These are phyloP conservation scores for Piromyces finnis DNA, from an alignment of 192 early-diverging fungal genomes.

Conservation along the genomic window DNA sequence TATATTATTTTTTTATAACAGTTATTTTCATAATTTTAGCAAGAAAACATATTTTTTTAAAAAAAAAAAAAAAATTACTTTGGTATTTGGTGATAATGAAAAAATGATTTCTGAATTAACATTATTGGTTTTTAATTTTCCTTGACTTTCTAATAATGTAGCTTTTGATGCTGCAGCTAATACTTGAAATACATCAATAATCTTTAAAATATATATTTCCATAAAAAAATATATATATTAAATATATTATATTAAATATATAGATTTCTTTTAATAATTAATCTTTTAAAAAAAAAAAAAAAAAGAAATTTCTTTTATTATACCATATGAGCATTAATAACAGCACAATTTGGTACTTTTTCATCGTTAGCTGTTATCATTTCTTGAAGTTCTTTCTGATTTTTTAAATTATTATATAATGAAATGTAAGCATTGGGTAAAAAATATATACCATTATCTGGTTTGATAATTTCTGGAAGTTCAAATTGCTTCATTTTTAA, in stretches of 20 bases:
- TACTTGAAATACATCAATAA: not conserved
- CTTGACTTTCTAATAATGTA: not conserved
- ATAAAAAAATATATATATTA: not conserved
- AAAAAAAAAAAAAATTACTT: not conserved
- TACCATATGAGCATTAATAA: not conserved
- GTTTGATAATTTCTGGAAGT: not conserved
- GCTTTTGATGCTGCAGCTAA: not conserved
- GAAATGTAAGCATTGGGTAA: not conserved
- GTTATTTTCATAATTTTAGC: no score
- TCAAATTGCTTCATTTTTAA: not conserved
- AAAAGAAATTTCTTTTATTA: not conserved
- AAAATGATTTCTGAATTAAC: not conserved
- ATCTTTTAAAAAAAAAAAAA: no score
- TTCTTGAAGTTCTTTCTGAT: not conserved
- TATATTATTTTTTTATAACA: no score
- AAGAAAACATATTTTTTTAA: not conserved
- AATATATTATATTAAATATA: no score
- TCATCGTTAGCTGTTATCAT: not conserved
- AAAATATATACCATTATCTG: not conserved
- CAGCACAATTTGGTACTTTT: not conserved
- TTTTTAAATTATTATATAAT: not conserved
- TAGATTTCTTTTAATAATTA: no score
- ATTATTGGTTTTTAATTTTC: not conserved
- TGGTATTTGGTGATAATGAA: not conserved
- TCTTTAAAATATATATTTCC: not conserved